phyloP scores from a whole-genome alignment of 805 yeast species.

The Wickerhamomyces tratensis region DNA sequence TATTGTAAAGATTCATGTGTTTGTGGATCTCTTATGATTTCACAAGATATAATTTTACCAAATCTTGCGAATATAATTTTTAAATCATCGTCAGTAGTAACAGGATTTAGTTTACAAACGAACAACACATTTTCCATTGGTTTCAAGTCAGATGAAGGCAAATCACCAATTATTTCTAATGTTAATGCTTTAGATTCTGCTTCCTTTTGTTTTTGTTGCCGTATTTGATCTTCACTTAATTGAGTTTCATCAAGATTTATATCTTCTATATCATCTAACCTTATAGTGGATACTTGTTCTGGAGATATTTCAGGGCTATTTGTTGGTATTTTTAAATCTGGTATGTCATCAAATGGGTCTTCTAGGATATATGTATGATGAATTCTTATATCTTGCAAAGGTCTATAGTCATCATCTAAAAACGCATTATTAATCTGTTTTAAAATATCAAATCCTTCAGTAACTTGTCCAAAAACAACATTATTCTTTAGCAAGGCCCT shows the following conservation, averaged over 20 bases:
- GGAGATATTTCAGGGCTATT: constrained; percentile 28
- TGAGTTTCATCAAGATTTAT: constrained; percentile 14
- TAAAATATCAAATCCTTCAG: constrained; percentile 39
- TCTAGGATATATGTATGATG: constrained; percentile 38
- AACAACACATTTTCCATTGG: constrained; percentile 57
- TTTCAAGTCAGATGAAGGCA: constrained; percentile 44
- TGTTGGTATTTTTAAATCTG: constrained; percentile 13
- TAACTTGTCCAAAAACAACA: constrained; percentile 38
- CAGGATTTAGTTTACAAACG: constrained; percentile 53
- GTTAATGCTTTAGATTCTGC: constrained; percentile 49
- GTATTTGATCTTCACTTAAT: constrained; percentile 18
- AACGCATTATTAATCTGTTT: constrained; percentile 30
- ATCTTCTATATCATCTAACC: constrained; percentile 16
- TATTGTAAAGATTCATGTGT: constrained; percentile 45
- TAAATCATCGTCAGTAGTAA: constrained; percentile 50
- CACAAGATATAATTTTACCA: constrained; percentile 43
- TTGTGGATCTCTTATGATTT: constrained; percentile 37
- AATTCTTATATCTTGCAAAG: constrained; percentile 41
- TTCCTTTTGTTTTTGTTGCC: constrained; percentile 20
- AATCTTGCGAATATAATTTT: constrained; percentile 49
- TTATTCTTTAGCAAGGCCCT: constrained; percentile 5
- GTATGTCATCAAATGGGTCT: constrained; percentile 40
- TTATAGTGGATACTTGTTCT: constrained; percentile 22
- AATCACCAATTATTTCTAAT: constrained; percentile 53
- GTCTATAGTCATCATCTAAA: constrained; percentile 30